A percentile compares a stretch with the other conserved stretches of the same genome.
These are phyloP conservation scores for Umbelopsis isabellina DNA, from an alignment of 192 early-diverging fungal species.

Conservation along the genomic window DNA sequence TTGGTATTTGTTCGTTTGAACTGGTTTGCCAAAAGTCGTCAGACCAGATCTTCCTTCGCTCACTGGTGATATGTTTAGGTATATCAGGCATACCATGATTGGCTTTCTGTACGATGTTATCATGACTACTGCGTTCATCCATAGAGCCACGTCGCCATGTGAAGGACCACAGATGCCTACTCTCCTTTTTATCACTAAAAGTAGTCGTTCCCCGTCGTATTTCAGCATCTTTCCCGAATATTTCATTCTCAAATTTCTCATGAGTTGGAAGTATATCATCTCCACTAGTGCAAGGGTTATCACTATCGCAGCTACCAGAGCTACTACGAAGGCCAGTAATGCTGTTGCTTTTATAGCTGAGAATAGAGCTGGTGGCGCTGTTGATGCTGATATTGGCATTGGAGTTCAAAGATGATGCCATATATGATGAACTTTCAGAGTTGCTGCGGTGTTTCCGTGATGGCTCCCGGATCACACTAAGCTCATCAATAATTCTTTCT, in stretches of 20 bases:
- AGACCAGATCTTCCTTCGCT: background rate
- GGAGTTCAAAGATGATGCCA: conserved; percentile 15
- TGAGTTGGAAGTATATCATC: background rate
- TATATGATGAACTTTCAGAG: conserved; percentile 14
- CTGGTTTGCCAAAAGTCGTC: conserved; percentile 5
- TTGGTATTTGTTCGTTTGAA: background rate
- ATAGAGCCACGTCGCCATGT: conserved; percentile 4
- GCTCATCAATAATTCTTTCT: conserved; percentile 76
- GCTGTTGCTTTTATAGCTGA: background rate
- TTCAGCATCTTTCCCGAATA: background rate
- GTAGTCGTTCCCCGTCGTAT: background rate
- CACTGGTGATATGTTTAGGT: background rate
- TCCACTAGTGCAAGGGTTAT: conserved; percentile 18
- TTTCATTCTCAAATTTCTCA: background rate
- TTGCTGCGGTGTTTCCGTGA: conserved; percentile 32
- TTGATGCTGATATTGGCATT: conserved; percentile 23
- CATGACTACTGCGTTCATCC: background rate
- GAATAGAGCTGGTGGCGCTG: conserved; percentile 5
- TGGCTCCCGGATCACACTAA: conserved; percentile 69
- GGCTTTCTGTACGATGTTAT: background rate
- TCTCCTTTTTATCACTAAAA: background rate
- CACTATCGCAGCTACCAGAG: conserved; percentile 13
- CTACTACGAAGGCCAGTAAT: background rate
- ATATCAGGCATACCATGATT: background rate
- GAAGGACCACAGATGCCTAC: background rate